A percentile compares a stretch with the other conserved stretches of the same genome.
Evolutionary conservation across 495 filamentous ascomycete genomes (phyloP).

Genomic region (Pseudomonodictys pantanalensis): DNA sequence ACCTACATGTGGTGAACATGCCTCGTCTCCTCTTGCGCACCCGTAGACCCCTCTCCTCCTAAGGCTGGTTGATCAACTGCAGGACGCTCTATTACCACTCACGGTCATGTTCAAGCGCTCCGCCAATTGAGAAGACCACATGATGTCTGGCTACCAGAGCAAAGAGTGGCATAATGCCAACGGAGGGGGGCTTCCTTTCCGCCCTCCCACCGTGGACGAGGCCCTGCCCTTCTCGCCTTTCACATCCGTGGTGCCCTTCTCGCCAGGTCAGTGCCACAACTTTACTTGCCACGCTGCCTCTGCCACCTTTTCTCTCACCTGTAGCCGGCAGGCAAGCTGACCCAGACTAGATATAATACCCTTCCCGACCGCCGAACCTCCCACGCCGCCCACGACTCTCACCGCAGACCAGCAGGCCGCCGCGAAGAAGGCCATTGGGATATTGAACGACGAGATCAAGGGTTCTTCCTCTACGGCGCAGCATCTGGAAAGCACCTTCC

Average conservation of each 20-base stretch:
- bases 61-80: too few species aligned
- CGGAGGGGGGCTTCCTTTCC: slow-evolving; percentile 29
- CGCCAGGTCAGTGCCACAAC: slow-evolving; percentile 58
- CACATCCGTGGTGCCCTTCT: slow-evolving; percentile 83
- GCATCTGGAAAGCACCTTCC: slow-evolving; percentile 44
- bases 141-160: slow-evolving; percentile 7
- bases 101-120: too few species aligned
- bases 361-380: slow-evolving; percentile 58
- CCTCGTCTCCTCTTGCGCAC: too few species aligned
- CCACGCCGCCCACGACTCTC: slow-evolving; percentile 41
- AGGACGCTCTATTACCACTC: too few species aligned
- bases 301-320: slow-evolving; percentile 3
- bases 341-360: slow-evolving; percentile 60
- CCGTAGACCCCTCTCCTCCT: too few species aligned
- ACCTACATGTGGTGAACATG: too few species aligned
- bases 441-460: slow-evolving; percentile 36
- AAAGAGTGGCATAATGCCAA: slow-evolving; percentile 23
- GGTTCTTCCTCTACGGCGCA: slow-evolving; percentile 29
- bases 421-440: slow-evolving; percentile 27
- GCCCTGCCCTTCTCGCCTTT: slow-evolving; percentile 90
- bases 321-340: slow-evolving; percentile 29
- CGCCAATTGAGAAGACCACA: slow-evolving; percentile 4
- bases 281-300: slow-evolving; percentile 11
- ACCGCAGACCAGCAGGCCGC: slow-evolving; percentile 37
- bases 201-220: slow-evolving; percentile 68